Evolutionary conservation across 208 protist genomes (phyloP).

Genomic region (Trypanosoma caninum): DNA sequence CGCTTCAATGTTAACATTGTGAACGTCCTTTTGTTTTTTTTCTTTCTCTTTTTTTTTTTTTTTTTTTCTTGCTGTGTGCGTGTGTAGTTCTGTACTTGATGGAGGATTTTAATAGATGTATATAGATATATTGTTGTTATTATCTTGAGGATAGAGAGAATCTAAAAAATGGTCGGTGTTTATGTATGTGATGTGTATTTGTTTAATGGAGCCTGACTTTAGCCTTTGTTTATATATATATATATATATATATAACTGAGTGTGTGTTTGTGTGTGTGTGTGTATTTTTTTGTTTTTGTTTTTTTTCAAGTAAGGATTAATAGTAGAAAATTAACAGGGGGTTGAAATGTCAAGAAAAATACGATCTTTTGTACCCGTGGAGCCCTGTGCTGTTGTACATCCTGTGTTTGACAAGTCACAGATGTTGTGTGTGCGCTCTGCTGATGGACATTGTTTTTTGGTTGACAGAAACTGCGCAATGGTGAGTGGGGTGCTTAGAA

Average conservation of each 20-base stretch:
- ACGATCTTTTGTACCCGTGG: not conserved
- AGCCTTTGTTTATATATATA: not conserved
- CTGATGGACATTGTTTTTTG: constrained; percentile 56
- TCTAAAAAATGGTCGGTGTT: not conserved
- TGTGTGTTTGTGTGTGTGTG: not conserved
- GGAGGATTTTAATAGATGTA: too few relatives aligned
- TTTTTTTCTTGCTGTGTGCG: not conserved
- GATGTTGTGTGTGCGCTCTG: constrained; percentile 52
- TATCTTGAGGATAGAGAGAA: too few relatives aligned
- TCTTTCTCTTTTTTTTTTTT: not conserved
- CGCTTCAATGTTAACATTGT: constrained; percentile 60
- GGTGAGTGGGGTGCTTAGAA: constrained; percentile 42
- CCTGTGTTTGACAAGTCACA: constrained; percentile 32
- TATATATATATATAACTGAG: constrained; percentile 4
- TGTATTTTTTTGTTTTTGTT: not conserved
- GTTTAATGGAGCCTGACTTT: not conserved
- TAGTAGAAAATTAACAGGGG: not conserved
- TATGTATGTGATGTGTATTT: not conserved
- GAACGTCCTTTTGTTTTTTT: not conserved
- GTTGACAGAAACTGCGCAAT: constrained; percentile 71
- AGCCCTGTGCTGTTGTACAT: constrained; percentile 13
- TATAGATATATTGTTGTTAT: too few relatives aligned
- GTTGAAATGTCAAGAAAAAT: constrained; percentile 12
- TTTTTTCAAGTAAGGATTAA: not conserved
- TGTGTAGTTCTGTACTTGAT: not conserved